Base-by-base conservation (phyloP, 352 stramenopile genomes). In the Globisporangium alternatum region DNA sequence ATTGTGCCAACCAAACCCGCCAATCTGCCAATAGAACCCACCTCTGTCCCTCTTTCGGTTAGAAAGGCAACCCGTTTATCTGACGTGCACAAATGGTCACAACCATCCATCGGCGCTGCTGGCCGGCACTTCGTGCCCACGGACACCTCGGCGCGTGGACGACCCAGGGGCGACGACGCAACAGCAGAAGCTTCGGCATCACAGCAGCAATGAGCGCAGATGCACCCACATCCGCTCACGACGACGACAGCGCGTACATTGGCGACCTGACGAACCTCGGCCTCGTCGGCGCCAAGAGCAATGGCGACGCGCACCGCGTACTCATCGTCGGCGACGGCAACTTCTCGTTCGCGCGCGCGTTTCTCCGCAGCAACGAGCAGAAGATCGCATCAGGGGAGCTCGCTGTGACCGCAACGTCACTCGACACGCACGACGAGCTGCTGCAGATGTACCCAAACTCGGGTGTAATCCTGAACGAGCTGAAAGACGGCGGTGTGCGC, bases 251-350 rank as follows among this genome's bases (percentile, higher is more conserved):
- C 35, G 7, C 39, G 8, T 22, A 49, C 39, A 56, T 75, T 41
- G 71, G 71, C 17, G 80, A 89, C 71, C 81, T 91, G 54, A 86
- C 77, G 33, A 80, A 77, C 33, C 75, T 91, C 33, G 82, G 78
- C 0, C 60, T 77, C n/a, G 53, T 71, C 9, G 22, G 51, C n/a
- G 45, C 25, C 43, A 62, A 67, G 15, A 65, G 60, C 6, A 60
- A 60, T 12, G 49, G 57, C 56, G 44, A 30, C 19, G 37, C 53
- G 21, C 45, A 57, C 19, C 53, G 62, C 22, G 81, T 96, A 61
- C 71, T 96, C 25, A 76, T 96, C 25, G 83, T 93, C 4, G 87
- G 85, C 15, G 87, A 96, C 56, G 87, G 85, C 72, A 92, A 96
- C 74, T 93, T 94, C 58, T 94, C 87, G 28, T 96, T 90, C 68